Percentiles rank a stretch among this genome's conserved stretches.
These are phyloP conservation scores for Cerrena zonata DNA, from an alignment of 1,284 basidiomycete genomes.

Conservation along the genomic window DNA sequence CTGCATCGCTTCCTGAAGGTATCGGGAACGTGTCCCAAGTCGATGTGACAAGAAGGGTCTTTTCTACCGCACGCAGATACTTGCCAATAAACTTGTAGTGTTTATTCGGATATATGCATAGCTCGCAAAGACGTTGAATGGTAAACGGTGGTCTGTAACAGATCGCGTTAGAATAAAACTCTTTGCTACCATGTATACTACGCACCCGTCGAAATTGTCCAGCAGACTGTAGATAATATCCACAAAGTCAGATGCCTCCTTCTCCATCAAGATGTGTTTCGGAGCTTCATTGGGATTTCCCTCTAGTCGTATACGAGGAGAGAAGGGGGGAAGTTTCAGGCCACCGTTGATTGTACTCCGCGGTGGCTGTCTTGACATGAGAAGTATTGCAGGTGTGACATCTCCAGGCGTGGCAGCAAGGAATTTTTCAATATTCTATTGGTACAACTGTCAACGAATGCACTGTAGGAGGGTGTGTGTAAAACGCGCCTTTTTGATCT, in stretches of 20 bases:
- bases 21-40: slow-evolving; percentile 63
- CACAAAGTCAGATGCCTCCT: slow-evolving; percentile 61
- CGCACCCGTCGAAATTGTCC: slow-evolving; percentile 74
- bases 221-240: slow-evolving; percentile 58
- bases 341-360: slow-evolving; percentile 51
- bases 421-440: slow-evolving; percentile 57
- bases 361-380: slow-evolving; percentile 34
- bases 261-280: slow-evolving; percentile 55
- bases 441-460: background rate
- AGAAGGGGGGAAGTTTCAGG: slow-evolving; percentile 75
- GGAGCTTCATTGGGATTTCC: slow-evolving; percentile 49
- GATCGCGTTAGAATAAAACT: slow-evolving; percentile 9
- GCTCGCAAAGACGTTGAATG: slow-evolving; percentile 85
- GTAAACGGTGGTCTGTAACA: slow-evolving; percentile 76
- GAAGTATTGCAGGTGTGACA: slow-evolving; percentile 29
- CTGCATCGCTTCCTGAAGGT: slow-evolving; percentile 32
- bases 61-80: slow-evolving; percentile 86
- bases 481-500: slow-evolving; percentile 52
- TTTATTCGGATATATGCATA: slow-evolving; percentile 65
- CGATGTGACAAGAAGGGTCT: slow-evolving; percentile 81
- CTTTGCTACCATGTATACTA: slow-evolving; percentile 12
- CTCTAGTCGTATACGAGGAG: slow-evolving; percentile 49
- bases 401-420: slow-evolving; percentile 35
- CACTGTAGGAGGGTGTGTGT: slow-evolving; percentile 6
- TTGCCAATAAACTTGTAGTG: slow-evolving; percentile 81